Percentiles rank a stretch among this genome's conserved stretches.
Evolutionary conservation across 2,329 filamentous ascomycete genomes (phyloP).

Genomic region (Cyclaneusma minus): DNA sequence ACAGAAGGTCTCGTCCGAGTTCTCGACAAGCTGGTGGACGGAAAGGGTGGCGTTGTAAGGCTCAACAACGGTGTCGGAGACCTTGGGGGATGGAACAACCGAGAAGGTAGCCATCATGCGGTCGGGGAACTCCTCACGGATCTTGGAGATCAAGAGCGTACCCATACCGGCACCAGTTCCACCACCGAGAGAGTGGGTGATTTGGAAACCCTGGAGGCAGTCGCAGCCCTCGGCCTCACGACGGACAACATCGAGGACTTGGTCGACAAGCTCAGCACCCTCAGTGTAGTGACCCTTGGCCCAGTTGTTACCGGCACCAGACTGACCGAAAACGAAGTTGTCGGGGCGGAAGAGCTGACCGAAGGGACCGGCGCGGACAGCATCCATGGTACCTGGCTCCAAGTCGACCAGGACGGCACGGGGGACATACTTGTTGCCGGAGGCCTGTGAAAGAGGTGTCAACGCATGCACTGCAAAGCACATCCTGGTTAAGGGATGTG

Average conservation of each 20-base stretch:
- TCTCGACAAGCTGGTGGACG: constrained; percentile 97
- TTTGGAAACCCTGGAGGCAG: constrained; percentile 99
- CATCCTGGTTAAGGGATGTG: constrained; percentile 3
- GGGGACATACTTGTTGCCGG: constrained; percentile 97
- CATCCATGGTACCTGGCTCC: constrained; percentile 99
- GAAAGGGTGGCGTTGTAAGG: constrained; percentile 99
- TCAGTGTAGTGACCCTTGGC: constrained; percentile 99
- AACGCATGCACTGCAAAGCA: constrained; percentile 8
- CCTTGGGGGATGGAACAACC: constrained; percentile 96
- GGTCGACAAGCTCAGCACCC: constrained; percentile 96
- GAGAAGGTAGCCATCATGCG: constrained; percentile 99
- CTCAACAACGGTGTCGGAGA: constrained; percentile 98
- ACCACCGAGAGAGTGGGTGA: constrained; percentile 99
- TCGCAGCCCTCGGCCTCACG: constrained; percentile 98
- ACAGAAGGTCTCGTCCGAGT: constrained; percentile 99
- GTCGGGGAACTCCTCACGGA: constrained; percentile 99
- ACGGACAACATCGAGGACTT: constrained; percentile 95
- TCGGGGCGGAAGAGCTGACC: constrained; percentile 98
- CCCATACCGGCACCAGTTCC: constrained; percentile 99
- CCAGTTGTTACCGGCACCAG: constrained; percentile 99
- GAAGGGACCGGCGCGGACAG: constrained; percentile 94
- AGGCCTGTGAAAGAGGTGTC: constrained; percentile 50
- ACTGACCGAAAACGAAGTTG: constrained; percentile 99
- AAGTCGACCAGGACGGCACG: constrained; percentile 98
- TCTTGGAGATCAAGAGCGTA: constrained; percentile 99